Percentiles rank a stretch among this genome's conserved stretches.
Evolutionary conservation across 2,329 filamentous ascomycete species (phyloP).

Genomic region (Fusarium sp.): DNA sequence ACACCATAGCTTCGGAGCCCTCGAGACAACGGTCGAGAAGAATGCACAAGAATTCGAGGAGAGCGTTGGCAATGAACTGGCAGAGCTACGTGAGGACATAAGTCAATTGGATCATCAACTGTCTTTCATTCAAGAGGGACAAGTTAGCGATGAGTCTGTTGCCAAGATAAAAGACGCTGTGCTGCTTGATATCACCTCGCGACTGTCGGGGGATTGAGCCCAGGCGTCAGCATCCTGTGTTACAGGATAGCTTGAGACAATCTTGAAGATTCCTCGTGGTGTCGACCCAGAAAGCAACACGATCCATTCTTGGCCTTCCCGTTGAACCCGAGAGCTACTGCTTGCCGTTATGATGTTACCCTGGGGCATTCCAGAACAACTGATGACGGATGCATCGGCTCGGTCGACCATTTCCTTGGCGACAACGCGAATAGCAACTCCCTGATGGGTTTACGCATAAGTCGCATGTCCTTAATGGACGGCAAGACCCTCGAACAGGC

Average conservation of each 20-base stretch:
- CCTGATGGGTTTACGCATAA: accelerated
- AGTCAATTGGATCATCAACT: not conserved
- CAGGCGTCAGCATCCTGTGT: not conserved
- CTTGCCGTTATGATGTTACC: too few relatives aligned
- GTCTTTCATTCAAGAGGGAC: not conserved
- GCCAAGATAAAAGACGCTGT: conserved; percentile 10
- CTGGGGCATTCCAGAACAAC: not conserved
- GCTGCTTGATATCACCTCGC: not conserved
- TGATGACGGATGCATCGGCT: not conserved
- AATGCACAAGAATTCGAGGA: not conserved
- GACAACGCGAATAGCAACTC: not conserved
- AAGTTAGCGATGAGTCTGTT: not conserved
- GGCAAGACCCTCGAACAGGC: not conserved
- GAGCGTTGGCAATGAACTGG: conserved; percentile 1
- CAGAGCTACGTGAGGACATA: conserved; percentile 6
- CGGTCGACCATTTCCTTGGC: too few relatives aligned
- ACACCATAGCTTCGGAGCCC: not conserved
- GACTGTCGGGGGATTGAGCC: conserved; percentile 1
- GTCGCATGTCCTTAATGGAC: too few relatives aligned
- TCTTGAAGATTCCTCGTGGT: too few relatives aligned
- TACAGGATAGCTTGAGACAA: not conserved
- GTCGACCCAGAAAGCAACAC: not conserved
- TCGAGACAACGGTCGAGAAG: not conserved
- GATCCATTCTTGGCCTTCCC: not conserved
- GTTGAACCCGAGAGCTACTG: not conserved